Percentiles rank a stretch among this genome's conserved stretches.
These are phyloP conservation scores for Ogataea populi-albae DNA, from an alignment of 805 yeast genomes.

Conservation along the genomic window DNA sequence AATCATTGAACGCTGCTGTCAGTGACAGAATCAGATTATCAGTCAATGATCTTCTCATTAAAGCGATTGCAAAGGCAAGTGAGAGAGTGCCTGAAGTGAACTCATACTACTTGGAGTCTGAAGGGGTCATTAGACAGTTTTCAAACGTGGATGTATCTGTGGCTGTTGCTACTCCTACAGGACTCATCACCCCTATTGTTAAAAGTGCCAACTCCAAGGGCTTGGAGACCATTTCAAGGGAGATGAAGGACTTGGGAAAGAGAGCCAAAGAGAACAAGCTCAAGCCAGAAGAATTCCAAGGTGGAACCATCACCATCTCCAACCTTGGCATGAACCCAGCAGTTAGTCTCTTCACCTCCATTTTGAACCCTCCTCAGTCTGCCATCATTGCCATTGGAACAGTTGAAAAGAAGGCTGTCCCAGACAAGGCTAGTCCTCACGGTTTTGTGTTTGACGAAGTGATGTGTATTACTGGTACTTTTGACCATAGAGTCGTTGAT, in stretches of 20 bases:
- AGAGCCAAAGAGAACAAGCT: slow-evolving; percentile 94
- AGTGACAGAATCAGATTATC: slow-evolving; percentile 88
- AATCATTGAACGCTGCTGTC: slow-evolving; percentile 78
- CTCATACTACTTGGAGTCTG: slow-evolving; percentile 86
- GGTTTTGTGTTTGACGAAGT: slow-evolving; percentile 92
- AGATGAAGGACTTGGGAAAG: slow-evolving; percentile 89
- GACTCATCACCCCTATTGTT: slow-evolving; percentile 94
- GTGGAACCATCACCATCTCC: slow-evolving; percentile 98
- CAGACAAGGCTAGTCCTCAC: slow-evolving; percentile 83
- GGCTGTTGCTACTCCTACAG: slow-evolving; percentile 98
- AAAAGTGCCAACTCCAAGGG: slow-evolving; percentile 87
- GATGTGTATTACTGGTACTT: slow-evolving; percentile 91
- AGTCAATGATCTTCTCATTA: slow-evolving; percentile 89
- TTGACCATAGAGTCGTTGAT: slow-evolving; percentile 94
- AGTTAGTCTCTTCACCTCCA: slow-evolving; percentile 88
- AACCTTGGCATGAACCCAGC: slow-evolving; percentile 99
- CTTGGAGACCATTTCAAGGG: slow-evolving; percentile 72
- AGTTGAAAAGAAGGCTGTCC: slow-evolving; percentile 85
- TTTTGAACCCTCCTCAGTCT: slow-evolving; percentile 96
- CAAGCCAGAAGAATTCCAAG: slow-evolving; percentile 96
- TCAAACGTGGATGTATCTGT: slow-evolving; percentile 92
- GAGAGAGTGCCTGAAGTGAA: slow-evolving; percentile 90
- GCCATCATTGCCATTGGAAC: slow-evolving; percentile 95
- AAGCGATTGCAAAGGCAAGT: slow-evolving; percentile 90
- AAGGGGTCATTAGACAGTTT: slow-evolving; percentile 91